Base-by-base conservation (phyloP, 805 yeast genomes). In the Starmerella bacillaris region DNA sequence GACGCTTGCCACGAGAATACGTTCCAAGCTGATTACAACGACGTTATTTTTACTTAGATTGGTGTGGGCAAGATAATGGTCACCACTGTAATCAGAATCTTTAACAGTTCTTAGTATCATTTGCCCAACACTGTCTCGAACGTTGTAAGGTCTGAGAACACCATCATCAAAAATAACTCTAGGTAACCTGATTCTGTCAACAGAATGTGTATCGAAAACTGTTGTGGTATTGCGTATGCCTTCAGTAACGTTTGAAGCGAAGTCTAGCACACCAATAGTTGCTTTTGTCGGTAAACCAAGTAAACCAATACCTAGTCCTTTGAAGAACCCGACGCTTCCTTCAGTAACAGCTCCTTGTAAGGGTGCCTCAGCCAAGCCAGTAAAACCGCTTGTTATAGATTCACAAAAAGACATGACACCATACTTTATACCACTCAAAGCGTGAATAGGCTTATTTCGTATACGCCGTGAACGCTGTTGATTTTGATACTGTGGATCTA, bases 221-320 rank as follows among this genome's bases (percentile, higher is more conserved):
- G 94, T 79, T 0, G 99, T 82, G 0, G 95, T 79, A 52, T 76
- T 84, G 40, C 84, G 67, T 33, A 92, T 83, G 19, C 96, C 96
- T 52, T 84, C 95, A 58, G 93, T 74, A 24, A 89, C 74, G 54
- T 80, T 86, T 36, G 78, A 77, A 1, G 96, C 94, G 42, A 92
- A 63, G 52, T 89, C 99, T 45, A 89, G 74, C 18, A 89, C 53
- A 9, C 99, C 99, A 46, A 86, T 83, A 0, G 94, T 94, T 0
- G 96, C 80, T 60, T 89, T 89, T 0, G 98, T 84, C 0, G 99
- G 98, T 21, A 92, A 58, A 0, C 98, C 98, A 37, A 89, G 70
- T n/a, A 92, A 51, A 9, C 98, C 99, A 49, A 75, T 78, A 3
- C 98, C 98, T 3, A 89, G 51, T 1, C 99, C 99, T 51, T 74